Percentiles rank a stretch among this genome's conserved stretches.
Conservation (phyloP, 139 green algal species). For the Picochlorum sp. region DNA sequence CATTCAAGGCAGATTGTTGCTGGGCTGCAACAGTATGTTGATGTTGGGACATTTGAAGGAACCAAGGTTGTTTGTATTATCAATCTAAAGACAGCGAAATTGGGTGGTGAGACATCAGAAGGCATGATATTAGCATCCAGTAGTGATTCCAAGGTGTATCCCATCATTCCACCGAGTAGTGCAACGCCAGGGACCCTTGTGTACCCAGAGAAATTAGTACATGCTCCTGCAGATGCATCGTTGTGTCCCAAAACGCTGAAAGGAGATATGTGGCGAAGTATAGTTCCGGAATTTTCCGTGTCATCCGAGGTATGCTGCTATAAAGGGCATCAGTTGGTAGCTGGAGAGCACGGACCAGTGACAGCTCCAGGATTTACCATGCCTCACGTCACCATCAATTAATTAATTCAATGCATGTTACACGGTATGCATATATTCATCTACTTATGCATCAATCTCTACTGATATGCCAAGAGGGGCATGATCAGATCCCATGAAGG, state of each 20-base stretch:
- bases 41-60: constrained; percentile 21
- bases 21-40: constrained; percentile 38
- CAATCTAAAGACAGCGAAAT: constrained; percentile 59
- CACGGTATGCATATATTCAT: too few species aligned
- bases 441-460: not conserved
- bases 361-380: constrained; percentile 16
- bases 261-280: constrained; percentile 26
- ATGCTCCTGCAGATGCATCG: not conserved
- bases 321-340: constrained; percentile 19
- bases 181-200: constrained; percentile 23
- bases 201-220: not conserved
- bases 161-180: constrained; percentile 19
- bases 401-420: not conserved
- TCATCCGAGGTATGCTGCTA: constrained; percentile 19
- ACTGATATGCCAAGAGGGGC: constrained; percentile 16
- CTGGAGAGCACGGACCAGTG: constrained; percentile 8
- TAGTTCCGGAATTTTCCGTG: constrained; percentile 27
- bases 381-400: constrained; percentile 11
- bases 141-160: constrained; percentile 6
- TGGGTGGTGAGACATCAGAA: constrained; percentile 41
- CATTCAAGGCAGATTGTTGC: constrained; percentile 33
- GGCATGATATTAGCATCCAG: constrained; percentile 47
- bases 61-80: constrained; percentile 30
- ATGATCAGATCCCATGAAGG: constrained; percentile 39
- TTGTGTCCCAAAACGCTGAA: constrained; percentile 31